Percentiles rank a stretch among this genome's conserved stretches.
These are phyloP conservation scores for Rhodotorula sp. DNA, from an alignment of 1,284 basidiomycete genomes.

Conservation along the genomic window DNA sequence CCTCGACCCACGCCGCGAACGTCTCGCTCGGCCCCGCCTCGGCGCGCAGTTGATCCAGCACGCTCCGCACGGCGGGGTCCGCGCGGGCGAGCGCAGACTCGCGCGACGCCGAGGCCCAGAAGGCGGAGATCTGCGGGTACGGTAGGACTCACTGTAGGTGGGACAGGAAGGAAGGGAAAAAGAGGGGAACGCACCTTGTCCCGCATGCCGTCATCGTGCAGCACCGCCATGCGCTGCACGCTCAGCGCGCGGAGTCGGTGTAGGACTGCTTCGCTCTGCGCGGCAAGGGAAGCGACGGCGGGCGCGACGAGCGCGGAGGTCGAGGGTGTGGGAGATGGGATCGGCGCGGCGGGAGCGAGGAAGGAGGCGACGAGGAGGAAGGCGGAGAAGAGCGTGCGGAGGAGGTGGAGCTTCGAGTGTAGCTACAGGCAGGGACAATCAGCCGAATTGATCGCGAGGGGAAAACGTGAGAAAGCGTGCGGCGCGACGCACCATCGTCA, in stretches of 20 bases:
- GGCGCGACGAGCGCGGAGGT: constrained; percentile 9
- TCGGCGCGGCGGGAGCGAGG: constrained; percentile 6
- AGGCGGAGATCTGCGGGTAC: constrained; percentile 9
- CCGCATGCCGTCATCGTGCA: constrained; percentile 16
- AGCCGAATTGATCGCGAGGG: too few relatives aligned
- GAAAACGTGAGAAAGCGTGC: background rate
- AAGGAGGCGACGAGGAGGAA: constrained; percentile 16
- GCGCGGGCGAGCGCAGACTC: constrained; percentile 20
- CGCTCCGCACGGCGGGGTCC: background rate
- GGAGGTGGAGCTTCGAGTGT: constrained; percentile 25
- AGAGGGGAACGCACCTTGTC: constrained; percentile 10
- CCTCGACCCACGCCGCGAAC: constrained; percentile 9
- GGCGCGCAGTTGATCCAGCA: background rate
- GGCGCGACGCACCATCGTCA: constrained; percentile 20
- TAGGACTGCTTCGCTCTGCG: constrained; percentile 18
- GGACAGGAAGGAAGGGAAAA: background rate
- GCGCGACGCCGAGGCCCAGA: constrained; percentile 10
- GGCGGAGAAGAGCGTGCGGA: constrained; percentile 13
- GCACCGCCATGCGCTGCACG: constrained; percentile 25
- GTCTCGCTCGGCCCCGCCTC: background rate
- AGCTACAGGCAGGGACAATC: constrained; percentile 2
- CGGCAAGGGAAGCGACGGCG: background rate
- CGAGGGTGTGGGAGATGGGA: background rate
- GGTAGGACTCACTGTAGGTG: too few relatives aligned
- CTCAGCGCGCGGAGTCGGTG: constrained; percentile 18